Conservation (phyloP, 1,139 yeast genomes). For the Zygosaccharomyces sapae region DNA sequence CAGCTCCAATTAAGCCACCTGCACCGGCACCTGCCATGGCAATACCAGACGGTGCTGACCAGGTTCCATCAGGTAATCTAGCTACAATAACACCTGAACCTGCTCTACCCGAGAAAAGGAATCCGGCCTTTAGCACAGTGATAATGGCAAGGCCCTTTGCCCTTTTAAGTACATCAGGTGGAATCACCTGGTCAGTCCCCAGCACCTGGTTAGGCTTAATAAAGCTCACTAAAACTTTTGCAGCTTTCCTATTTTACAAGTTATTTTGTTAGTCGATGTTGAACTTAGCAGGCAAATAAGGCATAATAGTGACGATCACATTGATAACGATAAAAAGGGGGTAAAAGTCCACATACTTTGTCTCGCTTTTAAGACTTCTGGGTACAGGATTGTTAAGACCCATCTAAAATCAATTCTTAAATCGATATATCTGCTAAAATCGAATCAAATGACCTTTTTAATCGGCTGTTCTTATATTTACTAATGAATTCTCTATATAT, state of each 20-base stretch:
- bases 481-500: no score
- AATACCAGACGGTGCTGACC: conserved; percentile 99
- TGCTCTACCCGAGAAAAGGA: conserved; percentile 92
- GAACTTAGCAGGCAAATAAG: conserved; percentile 2
- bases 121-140: conserved; percentile 94
- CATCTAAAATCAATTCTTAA: conserved; percentile 36
- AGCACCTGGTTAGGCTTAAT: conserved; percentile 92
- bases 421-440: not conserved
- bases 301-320: not conserved
- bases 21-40: conserved; percentile 98
- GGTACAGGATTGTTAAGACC: conserved; percentile 95
- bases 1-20: conserved; percentile 97
- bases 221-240: conserved; percentile 82
- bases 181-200: conserved; percentile 86
- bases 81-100: conserved; percentile 97
- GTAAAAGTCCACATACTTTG: conserved; percentile 53
- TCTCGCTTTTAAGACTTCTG: conserved; percentile 79
- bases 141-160: conserved; percentile 91
- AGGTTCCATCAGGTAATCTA: conserved; percentile 84
- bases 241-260: conserved; percentile 66
- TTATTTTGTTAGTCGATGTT: conserved; percentile 13
- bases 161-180: conserved; percentile 79
- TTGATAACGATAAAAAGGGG: not conserved
- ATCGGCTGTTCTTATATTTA: no score
- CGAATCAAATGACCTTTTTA: no score